Conservation (phyloP, 768 basidiomycete species). For the Lyophyllum semitale region DNA sequence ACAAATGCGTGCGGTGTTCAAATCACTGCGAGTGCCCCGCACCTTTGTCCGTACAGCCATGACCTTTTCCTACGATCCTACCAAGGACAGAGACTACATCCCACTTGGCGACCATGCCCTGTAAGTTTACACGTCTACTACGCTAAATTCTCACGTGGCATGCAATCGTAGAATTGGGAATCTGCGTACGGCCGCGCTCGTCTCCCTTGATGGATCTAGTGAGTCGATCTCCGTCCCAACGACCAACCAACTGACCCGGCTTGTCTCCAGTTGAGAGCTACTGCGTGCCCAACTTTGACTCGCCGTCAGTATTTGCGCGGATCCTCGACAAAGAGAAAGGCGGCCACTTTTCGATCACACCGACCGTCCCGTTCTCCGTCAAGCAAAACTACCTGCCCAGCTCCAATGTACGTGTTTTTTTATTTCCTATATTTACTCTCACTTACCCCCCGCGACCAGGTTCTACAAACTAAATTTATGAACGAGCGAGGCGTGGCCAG, state of each 20-base stretch:
- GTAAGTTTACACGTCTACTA: conserved; percentile 40
- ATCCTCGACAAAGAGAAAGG: conserved; percentile 90
- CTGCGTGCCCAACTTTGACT: conserved; percentile 92
- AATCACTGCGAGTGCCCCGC: neutral
- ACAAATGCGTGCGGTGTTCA: neutral
- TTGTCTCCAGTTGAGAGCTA: conserved; percentile 77
- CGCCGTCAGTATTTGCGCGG: conserved; percentile 88
- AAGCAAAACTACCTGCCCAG: conserved; percentile 85
- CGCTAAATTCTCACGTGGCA: conserved; percentile 8
- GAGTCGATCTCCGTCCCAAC: conserved; percentile 18
- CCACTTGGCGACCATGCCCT: conserved; percentile 80
- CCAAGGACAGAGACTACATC: conserved; percentile 63
- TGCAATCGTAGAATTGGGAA: conserved; percentile 68
- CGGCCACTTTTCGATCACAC: conserved; percentile 90
- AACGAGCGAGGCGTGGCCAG: conserved; percentile 85
- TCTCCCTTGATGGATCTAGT: conserved; percentile 86
- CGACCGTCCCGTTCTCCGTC: conserved; percentile 64
- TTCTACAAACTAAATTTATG: conserved; percentile 90
- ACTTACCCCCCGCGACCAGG: conserved; percentile 37
- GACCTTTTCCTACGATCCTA: conserved; percentile 59
- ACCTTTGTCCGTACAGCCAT: conserved; percentile 25
- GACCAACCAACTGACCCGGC: neutral
- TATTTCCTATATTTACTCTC: neutral
- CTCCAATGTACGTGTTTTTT: conserved; percentile 60
- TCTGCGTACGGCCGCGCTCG: conserved; percentile 78